Conservation (phyloP, 2,329 filamentous ascomycete genomes). For the Monosporascus sp. region DNA sequence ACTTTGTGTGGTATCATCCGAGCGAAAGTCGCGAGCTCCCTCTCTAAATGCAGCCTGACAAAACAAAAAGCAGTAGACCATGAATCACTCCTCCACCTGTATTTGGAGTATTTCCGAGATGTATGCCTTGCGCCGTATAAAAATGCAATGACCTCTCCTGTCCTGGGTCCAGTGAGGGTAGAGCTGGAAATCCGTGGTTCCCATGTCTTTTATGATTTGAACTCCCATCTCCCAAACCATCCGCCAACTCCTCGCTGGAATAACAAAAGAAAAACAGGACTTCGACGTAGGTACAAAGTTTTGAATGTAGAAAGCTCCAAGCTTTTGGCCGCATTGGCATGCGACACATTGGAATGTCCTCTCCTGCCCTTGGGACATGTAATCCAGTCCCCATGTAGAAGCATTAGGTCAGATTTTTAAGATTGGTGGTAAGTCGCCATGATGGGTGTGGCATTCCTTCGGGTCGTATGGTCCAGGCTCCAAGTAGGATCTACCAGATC, state of each 20-base stretch:
- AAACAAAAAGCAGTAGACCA: conserved; percentile 16
- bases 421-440: not conserved
- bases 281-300: conserved; percentile 23
- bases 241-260: conserved; percentile 28
- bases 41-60: conserved; percentile 17
- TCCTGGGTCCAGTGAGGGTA: conserved; percentile 10
- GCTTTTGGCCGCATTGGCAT: conserved; percentile 9
- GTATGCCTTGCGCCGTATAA: conserved; percentile 25
- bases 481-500: not conserved
- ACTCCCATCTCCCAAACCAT: conserved; percentile 19
- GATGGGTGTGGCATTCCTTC: not conserved
- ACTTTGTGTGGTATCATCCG: conserved; percentile 29
- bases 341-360: not conserved
- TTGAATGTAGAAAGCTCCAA: conserved; percentile 13
- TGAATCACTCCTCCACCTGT: conserved; percentile 4
- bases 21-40: conserved; percentile 24
- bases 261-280: conserved; percentile 21
- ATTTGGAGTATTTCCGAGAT: conserved; percentile 12
- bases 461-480: not conserved
- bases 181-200: conserved; percentile 14
- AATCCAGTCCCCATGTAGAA: not conserved
- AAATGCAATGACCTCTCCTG: conserved; percentile 20
- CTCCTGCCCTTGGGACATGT: not conserved
- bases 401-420: not conserved
- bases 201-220: conserved; percentile 16